Percentiles rank a stretch among this genome's conserved stretches.
Evolutionary conservation across 2,329 filamentous ascomycete species (phyloP).

Genomic region (Podosphaera fusca): DNA sequence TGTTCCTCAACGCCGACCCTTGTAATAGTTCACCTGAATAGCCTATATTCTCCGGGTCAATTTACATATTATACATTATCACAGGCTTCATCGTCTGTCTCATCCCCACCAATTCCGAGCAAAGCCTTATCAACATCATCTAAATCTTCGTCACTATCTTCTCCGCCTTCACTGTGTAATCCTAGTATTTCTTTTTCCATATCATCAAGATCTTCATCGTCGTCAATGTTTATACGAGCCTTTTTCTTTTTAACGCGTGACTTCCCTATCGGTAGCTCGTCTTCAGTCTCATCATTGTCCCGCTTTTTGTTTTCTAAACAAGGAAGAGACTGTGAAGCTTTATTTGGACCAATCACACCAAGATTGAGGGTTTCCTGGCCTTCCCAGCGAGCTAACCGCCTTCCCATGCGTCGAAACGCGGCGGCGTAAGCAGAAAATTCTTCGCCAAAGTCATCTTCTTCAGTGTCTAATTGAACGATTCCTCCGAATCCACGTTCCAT

Average conservation of each 20-base stretch:
- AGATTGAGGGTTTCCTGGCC: constrained; percentile 15
- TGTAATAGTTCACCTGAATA: too few species aligned
- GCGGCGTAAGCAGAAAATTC: constrained; percentile 44
- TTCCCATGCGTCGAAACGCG: constrained; percentile 35
- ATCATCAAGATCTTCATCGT: constrained; percentile 29
- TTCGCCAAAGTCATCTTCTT: constrained; percentile 56
- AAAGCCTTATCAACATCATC: constrained; percentile 24
- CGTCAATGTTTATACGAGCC: constrained; percentile 4
- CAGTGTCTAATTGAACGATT: constrained; percentile 34
- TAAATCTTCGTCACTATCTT: constrained; percentile 21
- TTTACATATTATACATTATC: constrained; percentile 4
- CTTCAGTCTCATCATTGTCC: constrained; percentile 16
- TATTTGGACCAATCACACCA: constrained; percentile 14
- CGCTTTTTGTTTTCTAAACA: constrained; percentile 5
- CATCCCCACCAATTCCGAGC: constrained; percentile 13
- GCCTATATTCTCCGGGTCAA: neutral
- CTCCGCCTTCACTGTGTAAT: constrained; percentile 22
- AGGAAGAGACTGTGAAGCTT: constrained; percentile 7
- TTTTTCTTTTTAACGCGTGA: constrained; percentile 19
- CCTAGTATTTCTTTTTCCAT: constrained; percentile 29
- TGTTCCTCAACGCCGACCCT: too few species aligned
- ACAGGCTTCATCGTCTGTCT: constrained; percentile 15
- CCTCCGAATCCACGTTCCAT: constrained; percentile 38
- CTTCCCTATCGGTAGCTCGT: constrained; percentile 15
- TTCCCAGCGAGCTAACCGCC: constrained; percentile 50